Percentiles rank a stretch among this genome's conserved stretches.
Conservation (phyloP, 176 grass and related monocot species). For the Carex littledalei region DNA sequence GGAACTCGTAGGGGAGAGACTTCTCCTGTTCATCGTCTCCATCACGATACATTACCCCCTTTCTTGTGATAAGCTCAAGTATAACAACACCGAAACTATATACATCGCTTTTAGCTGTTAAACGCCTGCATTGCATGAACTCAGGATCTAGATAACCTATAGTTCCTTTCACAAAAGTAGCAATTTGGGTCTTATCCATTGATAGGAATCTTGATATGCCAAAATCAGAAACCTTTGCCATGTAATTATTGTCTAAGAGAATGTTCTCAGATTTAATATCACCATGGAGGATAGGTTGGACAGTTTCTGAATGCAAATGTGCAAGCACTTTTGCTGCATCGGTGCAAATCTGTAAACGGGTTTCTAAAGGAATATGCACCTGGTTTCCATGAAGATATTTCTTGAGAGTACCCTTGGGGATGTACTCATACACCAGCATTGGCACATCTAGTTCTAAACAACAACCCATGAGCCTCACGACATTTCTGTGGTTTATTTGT, state of each 20-base stretch:
- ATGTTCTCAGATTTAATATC: slow-evolving; percentile 62
- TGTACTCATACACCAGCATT: slow-evolving; percentile 46
- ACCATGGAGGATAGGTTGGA: slow-evolving; percentile 45
- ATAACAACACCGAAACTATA: slow-evolving; percentile 58
- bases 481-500: slow-evolving; percentile 57
- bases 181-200: slow-evolving; percentile 38
- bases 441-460: slow-evolving; percentile 50
- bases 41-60: slow-evolving; percentile 26
- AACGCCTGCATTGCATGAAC: slow-evolving; percentile 24
- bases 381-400: slow-evolving; percentile 34
- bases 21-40: slow-evolving; percentile 24
- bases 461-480: slow-evolving; percentile 49
- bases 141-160: slow-evolving; percentile 60
- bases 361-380: slow-evolving; percentile 1
- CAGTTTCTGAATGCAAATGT: slow-evolving; percentile 43
- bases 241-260: slow-evolving; percentile 34
- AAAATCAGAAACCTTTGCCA: slow-evolving; percentile 52
- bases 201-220: slow-evolving; percentile 48
- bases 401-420: slow-evolving; percentile 44
- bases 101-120: slow-evolving; percentile 56
- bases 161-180: slow-evolving; percentile 48
- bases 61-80: slow-evolving; percentile 51
- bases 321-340: slow-evolving; percentile 40
- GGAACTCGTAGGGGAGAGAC: slow-evolving; percentile 34
- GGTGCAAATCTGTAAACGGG: slow-evolving; percentile 25